Evolutionary conservation across 2,329 filamentous ascomycete genomes (phyloP).

Genomic region (Westerdykella sp.): DNA sequence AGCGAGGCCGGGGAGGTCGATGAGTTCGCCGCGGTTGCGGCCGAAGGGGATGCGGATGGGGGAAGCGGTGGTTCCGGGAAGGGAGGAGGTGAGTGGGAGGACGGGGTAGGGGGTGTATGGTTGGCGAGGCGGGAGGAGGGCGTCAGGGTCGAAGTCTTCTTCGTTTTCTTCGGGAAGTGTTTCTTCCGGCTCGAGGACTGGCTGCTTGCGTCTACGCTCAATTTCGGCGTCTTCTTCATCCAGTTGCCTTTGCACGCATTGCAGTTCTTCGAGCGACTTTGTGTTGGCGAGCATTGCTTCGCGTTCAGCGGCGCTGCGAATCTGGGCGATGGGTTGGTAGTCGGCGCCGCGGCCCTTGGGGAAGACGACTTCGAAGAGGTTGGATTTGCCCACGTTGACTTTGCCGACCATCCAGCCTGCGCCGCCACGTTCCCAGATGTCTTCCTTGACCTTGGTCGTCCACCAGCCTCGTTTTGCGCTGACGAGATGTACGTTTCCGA

Average conservation of each 20-base stretch:
- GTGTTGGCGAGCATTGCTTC: slow-evolving; percentile 26
- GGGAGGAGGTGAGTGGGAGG: slow-evolving; percentile 78
- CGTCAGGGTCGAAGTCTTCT: slow-evolving; percentile 27
- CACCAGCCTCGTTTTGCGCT: slow-evolving; percentile 86
- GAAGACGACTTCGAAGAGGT: slow-evolving; percentile 79
- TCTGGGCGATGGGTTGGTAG: slow-evolving; percentile 30
- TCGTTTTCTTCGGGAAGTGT: slow-evolving; percentile 9
- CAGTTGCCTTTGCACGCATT: slow-evolving; percentile 22
- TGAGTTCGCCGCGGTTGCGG: slow-evolving; percentile 76
- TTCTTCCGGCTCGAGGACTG: slow-evolving; percentile 12
- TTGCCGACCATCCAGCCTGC: slow-evolving; percentile 97
- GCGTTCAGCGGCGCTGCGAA: slow-evolving; percentile 28
- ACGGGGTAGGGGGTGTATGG: slow-evolving; percentile 68
- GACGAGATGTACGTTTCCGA: slow-evolving; percentile 82
- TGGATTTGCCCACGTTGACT: slow-evolving; percentile 94
- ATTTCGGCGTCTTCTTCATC: slow-evolving; percentile 29
- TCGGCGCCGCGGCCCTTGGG: slow-evolving; percentile 56
- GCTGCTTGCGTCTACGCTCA: slow-evolving; percentile 14
- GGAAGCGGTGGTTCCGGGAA: slow-evolving; percentile 90
- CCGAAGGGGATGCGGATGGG: slow-evolving; percentile 92
- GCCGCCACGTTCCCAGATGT: slow-evolving; percentile 76
- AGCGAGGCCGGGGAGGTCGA: slow-evolving; percentile 82
- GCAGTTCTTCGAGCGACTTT: slow-evolving; percentile 11
- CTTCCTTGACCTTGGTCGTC: slow-evolving; percentile 78
- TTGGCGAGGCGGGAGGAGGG: slow-evolving; percentile 69